Conservation (phyloP, 805 yeast genomes). For the Alloascoidea hylecoeti region DNA sequence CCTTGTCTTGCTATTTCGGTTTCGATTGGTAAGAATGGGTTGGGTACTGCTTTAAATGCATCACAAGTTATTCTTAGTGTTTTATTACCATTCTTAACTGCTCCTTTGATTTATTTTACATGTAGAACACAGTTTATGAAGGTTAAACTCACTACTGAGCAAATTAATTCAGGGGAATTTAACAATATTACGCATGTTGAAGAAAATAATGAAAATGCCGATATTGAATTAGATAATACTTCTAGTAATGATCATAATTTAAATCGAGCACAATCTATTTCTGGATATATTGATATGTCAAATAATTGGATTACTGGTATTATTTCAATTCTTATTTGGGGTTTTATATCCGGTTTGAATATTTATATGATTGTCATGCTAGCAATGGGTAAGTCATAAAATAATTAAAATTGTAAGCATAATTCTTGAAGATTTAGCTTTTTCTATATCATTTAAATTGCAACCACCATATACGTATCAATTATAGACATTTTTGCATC, state of each 20-base stretch:
- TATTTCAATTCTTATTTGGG: slow-evolving; percentile 48
- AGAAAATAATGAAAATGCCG: slow-evolving; percentile 6
- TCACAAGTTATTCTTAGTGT: slow-evolving; percentile 78
- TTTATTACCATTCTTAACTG: slow-evolving; percentile 69
- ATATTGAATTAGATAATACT: slow-evolving; percentile 1
- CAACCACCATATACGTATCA: too few relatives aligned
- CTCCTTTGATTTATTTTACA: slow-evolving; percentile 78
- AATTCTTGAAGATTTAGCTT: too few relatives aligned
- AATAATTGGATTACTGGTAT: slow-evolving; percentile 46
- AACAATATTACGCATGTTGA: slow-evolving; percentile 2
- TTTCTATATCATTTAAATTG: too few relatives aligned
- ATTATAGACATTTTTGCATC: too few relatives aligned
- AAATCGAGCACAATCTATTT: not conserved
- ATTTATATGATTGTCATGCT: slow-evolving; percentile 41
- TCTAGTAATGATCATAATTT: slow-evolving; percentile 1
- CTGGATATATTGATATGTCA: slow-evolving; percentile 16
- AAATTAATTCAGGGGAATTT: slow-evolving; percentile 7
- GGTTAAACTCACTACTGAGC: slow-evolving; percentile 7
- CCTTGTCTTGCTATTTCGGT: slow-evolving; percentile 70
- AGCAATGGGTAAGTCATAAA: slow-evolving; percentile 22
- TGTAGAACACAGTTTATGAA: slow-evolving; percentile 54
- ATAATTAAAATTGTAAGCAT: not conserved
- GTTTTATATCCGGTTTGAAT: slow-evolving; percentile 57
- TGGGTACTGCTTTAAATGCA: slow-evolving; percentile 61
- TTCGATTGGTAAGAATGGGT: slow-evolving; percentile 59